Conservation (phyloP, 2,329 filamentous ascomycete genomes). For the Triangularia verruculosa region DNA sequence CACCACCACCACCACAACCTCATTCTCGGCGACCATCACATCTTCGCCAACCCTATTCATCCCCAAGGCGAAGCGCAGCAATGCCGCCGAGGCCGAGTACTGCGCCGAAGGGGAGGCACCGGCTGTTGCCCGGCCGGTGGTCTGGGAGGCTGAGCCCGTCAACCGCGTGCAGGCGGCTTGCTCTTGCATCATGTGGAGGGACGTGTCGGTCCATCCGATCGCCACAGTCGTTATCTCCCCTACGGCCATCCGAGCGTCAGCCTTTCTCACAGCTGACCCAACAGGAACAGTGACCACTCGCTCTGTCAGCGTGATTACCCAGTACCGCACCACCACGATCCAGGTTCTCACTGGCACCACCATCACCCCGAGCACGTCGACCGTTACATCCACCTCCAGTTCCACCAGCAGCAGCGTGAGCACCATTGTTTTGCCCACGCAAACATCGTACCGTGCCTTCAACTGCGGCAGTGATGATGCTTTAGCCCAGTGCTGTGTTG, state of each 20-base stretch:
- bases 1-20: neutral
- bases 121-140: neutral
- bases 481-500: neutral
- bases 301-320: neutral
- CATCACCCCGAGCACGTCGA: neutral
- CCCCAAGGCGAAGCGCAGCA: neutral
- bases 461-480: neutral
- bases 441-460: neutral
- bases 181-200: neutral
- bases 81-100: neutral
- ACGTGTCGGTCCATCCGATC: neutral
- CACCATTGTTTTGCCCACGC: neutral
- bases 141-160: neutral
- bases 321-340: neutral
- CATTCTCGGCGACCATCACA: neutral
- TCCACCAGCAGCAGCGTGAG: neutral
- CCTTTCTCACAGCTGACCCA: neutral
- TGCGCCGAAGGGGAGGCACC: neutral
- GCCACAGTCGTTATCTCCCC: neutral
- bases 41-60: neutral
- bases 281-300: neutral
- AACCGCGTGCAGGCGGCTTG: neutral
- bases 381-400: neutral
- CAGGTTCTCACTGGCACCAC: neutral
- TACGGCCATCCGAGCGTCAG: neutral